Percentiles rank a stretch among this genome's conserved stretches.
These are phyloP conservation scores for Candida andamanensis DNA, from an alignment of 805 yeast species.

Conservation along the genomic window DNA sequence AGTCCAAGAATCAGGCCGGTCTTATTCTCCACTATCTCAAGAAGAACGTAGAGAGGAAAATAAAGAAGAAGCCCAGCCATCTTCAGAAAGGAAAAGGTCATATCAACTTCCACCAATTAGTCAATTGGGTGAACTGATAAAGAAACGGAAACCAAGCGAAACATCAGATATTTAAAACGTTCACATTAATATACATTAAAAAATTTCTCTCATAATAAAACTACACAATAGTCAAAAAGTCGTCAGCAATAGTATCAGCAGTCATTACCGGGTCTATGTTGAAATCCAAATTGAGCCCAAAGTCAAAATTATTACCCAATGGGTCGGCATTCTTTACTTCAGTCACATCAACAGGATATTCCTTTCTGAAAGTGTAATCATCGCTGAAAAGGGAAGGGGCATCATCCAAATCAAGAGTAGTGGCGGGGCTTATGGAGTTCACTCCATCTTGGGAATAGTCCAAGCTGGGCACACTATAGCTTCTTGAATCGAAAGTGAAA, in stretches of 20 bases:
- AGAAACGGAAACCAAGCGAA: conserved; percentile 4
- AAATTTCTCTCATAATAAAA: no score
- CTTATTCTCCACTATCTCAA: conserved; percentile 10
- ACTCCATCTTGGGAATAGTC: no score
- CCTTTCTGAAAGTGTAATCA: no score
- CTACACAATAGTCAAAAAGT: conserved; percentile 11
- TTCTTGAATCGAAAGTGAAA: conserved; percentile 1
- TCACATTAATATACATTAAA: conserved; percentile 1
- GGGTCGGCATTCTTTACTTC: no score
- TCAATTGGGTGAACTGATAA: conserved; percentile 7
- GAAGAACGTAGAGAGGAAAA: background rate
- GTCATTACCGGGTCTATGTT: no score
- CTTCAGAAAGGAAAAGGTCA: conserved; percentile 4
- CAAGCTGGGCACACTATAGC: no score
- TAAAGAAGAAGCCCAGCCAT: background rate
- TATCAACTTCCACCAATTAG: conserved; percentile 6
- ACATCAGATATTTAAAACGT: background rate
- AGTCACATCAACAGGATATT: no score
- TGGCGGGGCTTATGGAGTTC: no score
- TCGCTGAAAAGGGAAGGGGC: background rate
- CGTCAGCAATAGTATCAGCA: conserved; percentile 10
- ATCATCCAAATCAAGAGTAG: no score
- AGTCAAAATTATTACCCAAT: no score
- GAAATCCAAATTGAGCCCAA: no score
- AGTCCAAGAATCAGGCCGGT: conserved; percentile 4